These are phyloP conservation scores for Cyberlindnera bimundalis DNA, from an alignment of 805 yeast species.

Conservation along the genomic window DNA sequence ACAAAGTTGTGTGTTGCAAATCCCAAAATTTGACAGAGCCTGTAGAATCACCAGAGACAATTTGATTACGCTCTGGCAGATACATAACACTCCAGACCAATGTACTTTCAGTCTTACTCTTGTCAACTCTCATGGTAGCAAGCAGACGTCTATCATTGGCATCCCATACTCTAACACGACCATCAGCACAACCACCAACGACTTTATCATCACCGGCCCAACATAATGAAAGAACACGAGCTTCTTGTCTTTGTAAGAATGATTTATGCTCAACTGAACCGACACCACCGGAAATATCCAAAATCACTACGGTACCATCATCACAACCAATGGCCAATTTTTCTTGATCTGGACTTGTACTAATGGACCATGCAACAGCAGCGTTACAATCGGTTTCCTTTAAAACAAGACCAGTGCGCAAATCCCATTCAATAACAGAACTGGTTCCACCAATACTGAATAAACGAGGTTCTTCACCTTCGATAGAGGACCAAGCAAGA, in stretches of 20 bases:
- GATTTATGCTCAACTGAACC: conserved; percentile 75
- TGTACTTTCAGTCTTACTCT: conserved; percentile 79
- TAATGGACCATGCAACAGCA: conserved; percentile 90
- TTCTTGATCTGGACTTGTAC: conserved; percentile 56
- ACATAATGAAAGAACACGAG: conserved; percentile 72
- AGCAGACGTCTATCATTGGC: conserved; percentile 48
- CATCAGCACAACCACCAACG: conserved; percentile 96
- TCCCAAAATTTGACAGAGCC: conserved; percentile 96
- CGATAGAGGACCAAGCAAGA: conserved; percentile 65
- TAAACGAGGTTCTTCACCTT: conserved; percentile 57
- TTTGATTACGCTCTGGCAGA: conserved; percentile 59
- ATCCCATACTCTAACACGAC: conserved; percentile 82
- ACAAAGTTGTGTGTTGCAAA: conserved; percentile 64
- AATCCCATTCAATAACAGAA: conserved; percentile 87
- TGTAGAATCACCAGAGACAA: conserved; percentile 96
- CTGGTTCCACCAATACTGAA: conserved; percentile 96
- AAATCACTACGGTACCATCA: conserved; percentile 82
- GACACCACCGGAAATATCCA: conserved; percentile 83
- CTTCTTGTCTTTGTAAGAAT: conserved; percentile 78
- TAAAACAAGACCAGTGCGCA: conserved; percentile 66
- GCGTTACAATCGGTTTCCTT: conserved; percentile 85
- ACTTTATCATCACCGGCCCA: conserved; percentile 68
- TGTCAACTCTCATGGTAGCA: conserved; percentile 89
- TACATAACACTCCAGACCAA: conserved; percentile 84
- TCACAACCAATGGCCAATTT: conserved; percentile 90